Conservation (phyloP, 306 rosid species). For the Trifolium pratense region DNA sequence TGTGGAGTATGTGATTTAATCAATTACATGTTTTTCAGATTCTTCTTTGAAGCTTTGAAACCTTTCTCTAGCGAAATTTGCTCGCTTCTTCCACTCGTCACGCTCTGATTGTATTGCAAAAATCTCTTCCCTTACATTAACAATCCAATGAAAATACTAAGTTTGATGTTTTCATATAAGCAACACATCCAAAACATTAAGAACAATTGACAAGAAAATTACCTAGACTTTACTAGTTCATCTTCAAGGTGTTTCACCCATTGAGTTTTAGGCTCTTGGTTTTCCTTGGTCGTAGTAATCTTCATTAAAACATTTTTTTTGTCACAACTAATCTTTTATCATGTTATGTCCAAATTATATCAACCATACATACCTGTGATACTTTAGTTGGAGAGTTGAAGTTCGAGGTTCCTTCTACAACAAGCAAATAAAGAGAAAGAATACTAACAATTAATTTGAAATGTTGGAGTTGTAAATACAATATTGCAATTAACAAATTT, state of each 20-base stretch:
- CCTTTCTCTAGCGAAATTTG: constrained; percentile 33
- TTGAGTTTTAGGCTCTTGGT: not conserved
- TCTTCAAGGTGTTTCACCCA: constrained; percentile 30
- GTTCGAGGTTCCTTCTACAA: constrained; percentile 36
- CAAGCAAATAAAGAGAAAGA: constrained; percentile 9
- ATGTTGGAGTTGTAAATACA: constrained; percentile 20
- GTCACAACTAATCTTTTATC: constrained; percentile 32
- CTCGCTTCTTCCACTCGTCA: constrained; percentile 33
- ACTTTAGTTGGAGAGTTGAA: constrained; percentile 6
- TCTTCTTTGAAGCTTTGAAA: constrained; percentile 36
- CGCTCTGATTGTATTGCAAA: constrained; percentile 31
- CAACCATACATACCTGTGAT: constrained; percentile 43
- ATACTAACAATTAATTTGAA: constrained; percentile 4
- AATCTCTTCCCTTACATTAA: constrained; percentile 41
- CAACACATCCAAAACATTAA: not conserved
- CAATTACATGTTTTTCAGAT: constrained; percentile 41
- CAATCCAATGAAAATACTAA: not conserved
- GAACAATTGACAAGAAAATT: not conserved
- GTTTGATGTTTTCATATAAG: not conserved
- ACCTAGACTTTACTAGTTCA: constrained; percentile 44
- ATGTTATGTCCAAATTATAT: not conserved
- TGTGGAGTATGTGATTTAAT: not conserved
- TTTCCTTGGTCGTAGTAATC: constrained; percentile 25
- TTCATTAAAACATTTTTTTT: constrained; percentile 16
- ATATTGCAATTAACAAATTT: constrained; percentile 4